These are phyloP conservation scores for Apiotrichum porosum DNA, from an alignment of 1,284 basidiomycete species.

Conservation along the genomic window DNA sequence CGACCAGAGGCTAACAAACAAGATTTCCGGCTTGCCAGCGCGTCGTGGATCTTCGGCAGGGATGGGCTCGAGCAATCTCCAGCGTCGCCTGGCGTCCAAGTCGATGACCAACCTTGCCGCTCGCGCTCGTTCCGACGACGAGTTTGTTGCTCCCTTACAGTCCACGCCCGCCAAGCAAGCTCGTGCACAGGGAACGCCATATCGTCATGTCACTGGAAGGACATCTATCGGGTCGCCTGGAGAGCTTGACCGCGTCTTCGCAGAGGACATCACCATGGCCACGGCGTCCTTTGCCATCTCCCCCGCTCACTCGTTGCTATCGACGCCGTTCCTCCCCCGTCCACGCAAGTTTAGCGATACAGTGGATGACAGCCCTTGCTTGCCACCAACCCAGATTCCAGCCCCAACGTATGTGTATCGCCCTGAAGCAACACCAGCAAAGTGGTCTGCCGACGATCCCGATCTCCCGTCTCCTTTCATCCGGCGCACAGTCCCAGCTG, in stretches of 20 bases:
- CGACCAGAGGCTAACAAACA: constrained; percentile 7
- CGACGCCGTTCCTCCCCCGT: constrained; percentile 6
- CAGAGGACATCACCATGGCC: constrained; percentile 40
- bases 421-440: constrained; percentile 42
- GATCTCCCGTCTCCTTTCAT: constrained; percentile 43
- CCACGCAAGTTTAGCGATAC: constrained; percentile 5
- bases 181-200: neutral
- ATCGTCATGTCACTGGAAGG: constrained; percentile 16
- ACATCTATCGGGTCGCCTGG: constrained; percentile 40
- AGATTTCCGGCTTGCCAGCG: constrained; percentile 3
- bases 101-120: constrained; percentile 41
- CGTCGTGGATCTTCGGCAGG: neutral
- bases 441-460: constrained; percentile 40
- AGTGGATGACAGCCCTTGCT: neutral
- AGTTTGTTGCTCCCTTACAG: neutral
- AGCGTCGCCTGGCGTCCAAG: constrained; percentile 27
- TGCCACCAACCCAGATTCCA: constrained; percentile 34
- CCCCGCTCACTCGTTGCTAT: constrained; percentile 23
- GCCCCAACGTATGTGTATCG: constrained; percentile 32
- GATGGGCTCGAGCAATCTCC: neutral
- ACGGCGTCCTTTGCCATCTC: constrained; percentile 25
- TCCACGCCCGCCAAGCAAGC: constrained; percentile 4
- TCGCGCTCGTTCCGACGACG: constrained; percentile 27
- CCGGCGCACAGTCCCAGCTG: constrained; percentile 16
- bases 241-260: constrained; percentile 28